Evolutionary conservation across 2,329 filamentous ascomycete species (phyloP), one percentile per base, ranked within the genome.

Genomic region (Lachnellula hyalina): DNA sequence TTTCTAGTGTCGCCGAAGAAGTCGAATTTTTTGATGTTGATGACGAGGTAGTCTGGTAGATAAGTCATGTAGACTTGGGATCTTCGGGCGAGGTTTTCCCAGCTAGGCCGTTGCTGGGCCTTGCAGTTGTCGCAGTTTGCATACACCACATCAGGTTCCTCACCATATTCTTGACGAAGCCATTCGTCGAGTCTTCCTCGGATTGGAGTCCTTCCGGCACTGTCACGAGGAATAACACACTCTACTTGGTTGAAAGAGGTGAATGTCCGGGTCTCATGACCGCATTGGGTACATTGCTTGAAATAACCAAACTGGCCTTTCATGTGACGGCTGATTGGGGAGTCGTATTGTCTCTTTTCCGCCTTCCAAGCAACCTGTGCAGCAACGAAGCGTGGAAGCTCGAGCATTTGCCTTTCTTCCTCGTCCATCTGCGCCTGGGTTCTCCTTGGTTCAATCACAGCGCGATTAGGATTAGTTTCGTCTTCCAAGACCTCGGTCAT

Each of bases 401-500:
- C 11, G 38, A 41, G 15, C 15, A 41, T 41, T 46, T 46, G 77
- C 19, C 75, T 71, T 65, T 87, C 84, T 23, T 85, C 77, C 49
- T 47, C 25, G 12, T 25, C 49, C 14, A 17, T 44, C 40, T n/a
- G 58, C 47, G 5, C 50, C 53, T 15, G 51, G 40, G 8, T 32
- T 32, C 28, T 9, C 28, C 17, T 80, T 84, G 41, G 38, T 3
- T n/a, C 15, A 41, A 87, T 72, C 5, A 78, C 76, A 49, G 78
- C 75, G 57, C 83, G 87, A 32, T 80, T 78, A 6, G 78, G 72
- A 68, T 96, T 95, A 5, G 95, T 85, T 71, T 99, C 94, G 67
- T 94, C 89, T 63, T 93, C 87, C 12, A 97, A 77, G 61, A 87
- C 85, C 51, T 89, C 85, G 38, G 96, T 78, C 25, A 96, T 71